Percentiles rank a stretch among this genome's conserved stretches.
phyloP scores from a whole-genome alignment of 2,329 filamentous ascomycete species.

The Fonsecaea multimorphosa region DNA sequence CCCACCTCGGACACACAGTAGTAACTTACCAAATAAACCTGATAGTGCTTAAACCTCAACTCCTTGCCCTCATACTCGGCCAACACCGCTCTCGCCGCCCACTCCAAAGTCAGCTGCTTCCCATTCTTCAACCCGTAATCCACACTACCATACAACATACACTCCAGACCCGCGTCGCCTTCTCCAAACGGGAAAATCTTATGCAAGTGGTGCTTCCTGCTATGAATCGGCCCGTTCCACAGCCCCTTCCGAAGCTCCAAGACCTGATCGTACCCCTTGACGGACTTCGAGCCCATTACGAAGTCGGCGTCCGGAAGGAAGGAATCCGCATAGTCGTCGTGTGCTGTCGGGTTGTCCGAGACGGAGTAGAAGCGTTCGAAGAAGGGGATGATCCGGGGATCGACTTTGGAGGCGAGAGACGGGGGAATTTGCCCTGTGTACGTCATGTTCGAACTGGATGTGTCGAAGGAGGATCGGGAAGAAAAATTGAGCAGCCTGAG shows the following conservation, averaged over 20 bases:
- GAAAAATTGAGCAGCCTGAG: neutral
- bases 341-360: constrained; percentile 50
- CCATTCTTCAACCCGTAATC: constrained; percentile 61
- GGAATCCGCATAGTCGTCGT: constrained; percentile 55
- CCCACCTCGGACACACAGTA: neutral
- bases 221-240: constrained; percentile 58
- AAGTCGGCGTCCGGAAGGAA: constrained; percentile 59
- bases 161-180: constrained; percentile 53
- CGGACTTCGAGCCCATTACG: constrained; percentile 59
- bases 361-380: constrained; percentile 41
- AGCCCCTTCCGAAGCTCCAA: constrained; percentile 57
- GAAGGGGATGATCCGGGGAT: constrained; percentile 37
- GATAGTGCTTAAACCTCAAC: constrained; percentile 41
- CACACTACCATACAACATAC: constrained; percentile 62
- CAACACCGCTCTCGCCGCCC: constrained; percentile 54
- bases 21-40: constrained; percentile 40
- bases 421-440: constrained; percentile 32
- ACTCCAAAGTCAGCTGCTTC: constrained; percentile 54
- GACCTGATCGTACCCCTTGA: constrained; percentile 56
- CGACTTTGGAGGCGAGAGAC: constrained; percentile 16
- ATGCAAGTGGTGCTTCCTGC: constrained; percentile 36
- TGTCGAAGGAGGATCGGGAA: neutral
- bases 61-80: constrained; percentile 32
- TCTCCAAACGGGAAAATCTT: constrained; percentile 60
- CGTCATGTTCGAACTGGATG: too few species aligned